These are phyloP conservation scores for Aspergillus sclerotioniger DNA, from an alignment of 495 filamentous ascomycete species.

Conservation along the genomic window DNA sequence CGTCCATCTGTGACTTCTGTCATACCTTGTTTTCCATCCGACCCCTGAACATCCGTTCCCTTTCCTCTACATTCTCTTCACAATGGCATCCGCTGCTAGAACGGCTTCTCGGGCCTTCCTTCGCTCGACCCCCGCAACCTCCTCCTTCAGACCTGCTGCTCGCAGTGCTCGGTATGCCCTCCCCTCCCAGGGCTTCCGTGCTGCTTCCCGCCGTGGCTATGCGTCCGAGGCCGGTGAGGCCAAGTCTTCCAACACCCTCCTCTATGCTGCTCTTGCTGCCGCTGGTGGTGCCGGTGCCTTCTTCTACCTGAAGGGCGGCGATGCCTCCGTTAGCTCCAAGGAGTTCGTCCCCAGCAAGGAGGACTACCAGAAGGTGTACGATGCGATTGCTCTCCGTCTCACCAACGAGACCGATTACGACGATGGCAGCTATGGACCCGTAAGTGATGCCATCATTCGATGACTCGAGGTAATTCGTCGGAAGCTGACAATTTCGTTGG, in stretches of 20 bases:
- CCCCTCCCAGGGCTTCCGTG: constrained; percentile 62
- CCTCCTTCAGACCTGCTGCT: constrained; percentile 46
- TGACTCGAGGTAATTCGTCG: background rate
- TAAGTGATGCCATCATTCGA: constrained; percentile 30
- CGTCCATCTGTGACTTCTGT: constrained; percentile 17
- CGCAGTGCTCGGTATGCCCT: constrained; percentile 58
- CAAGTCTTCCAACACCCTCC: constrained; percentile 48
- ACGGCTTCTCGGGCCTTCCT: constrained; percentile 49
- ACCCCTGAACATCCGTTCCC: constrained; percentile 3
- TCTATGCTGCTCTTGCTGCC: constrained; percentile 56
- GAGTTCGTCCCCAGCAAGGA: constrained; percentile 70
- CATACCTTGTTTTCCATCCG: constrained; percentile 9
- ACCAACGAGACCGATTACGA: constrained; percentile 94
- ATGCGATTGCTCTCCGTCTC: constrained; percentile 73
- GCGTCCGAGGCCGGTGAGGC: constrained; percentile 61
- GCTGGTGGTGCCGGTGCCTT: constrained; percentile 69
- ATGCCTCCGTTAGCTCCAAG: constrained; percentile 35
- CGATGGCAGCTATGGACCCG: constrained; percentile 93
- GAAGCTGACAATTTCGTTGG: constrained; percentile 12
- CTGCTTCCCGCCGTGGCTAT: constrained; percentile 69
- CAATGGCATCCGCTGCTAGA: constrained; percentile 57
- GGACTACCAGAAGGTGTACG: constrained; percentile 96
- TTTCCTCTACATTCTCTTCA: constrained; percentile 21
- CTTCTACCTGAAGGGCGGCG: constrained; percentile 61
- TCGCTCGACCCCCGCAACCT: constrained; percentile 46